Evolutionary conservation across 345 rosid genomes (phyloP).

Genomic region (Citrus glauca): DNA sequence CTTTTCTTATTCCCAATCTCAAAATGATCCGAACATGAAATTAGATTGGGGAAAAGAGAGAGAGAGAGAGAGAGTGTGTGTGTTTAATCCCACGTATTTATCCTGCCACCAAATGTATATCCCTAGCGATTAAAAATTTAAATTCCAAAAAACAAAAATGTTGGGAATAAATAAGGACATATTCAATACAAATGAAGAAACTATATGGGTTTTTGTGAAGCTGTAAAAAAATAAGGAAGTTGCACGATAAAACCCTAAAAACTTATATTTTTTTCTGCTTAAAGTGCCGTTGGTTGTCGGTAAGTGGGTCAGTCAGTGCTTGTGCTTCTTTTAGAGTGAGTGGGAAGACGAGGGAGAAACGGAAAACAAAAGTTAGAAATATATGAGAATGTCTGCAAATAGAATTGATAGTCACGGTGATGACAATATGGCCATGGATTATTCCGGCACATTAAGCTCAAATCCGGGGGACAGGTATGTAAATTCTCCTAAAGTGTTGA

Average conservation of each 20-base stretch:
- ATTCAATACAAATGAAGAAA: too few species aligned
- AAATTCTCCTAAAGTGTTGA: background rate
- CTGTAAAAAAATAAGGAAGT: background rate
- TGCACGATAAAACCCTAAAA: background rate
- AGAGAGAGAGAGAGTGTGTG: too few species aligned
- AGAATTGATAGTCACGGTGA: background rate
- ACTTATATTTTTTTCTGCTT: background rate
- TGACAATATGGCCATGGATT: background rate
- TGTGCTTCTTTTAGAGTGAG: background rate
- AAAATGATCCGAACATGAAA: too few species aligned
- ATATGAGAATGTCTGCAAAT: conserved; percentile 4
- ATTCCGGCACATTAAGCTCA: background rate
- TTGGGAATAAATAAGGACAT: background rate
- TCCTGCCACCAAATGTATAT: too few species aligned
- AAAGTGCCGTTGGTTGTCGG: conserved; percentile 5
- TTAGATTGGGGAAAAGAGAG: accelerated
- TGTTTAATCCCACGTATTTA: too few species aligned
- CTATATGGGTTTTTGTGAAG: background rate
- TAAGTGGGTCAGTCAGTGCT: conserved; percentile 1
- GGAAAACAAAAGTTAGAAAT: background rate
- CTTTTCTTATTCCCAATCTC: too few species aligned
- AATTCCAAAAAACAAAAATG: too few species aligned
- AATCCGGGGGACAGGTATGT: background rate
- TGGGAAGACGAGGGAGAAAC: background rate
- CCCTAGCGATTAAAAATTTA: too few species aligned